Evolutionary conservation across 148 eudicot genomes (phyloP).

Genomic region (Camellia japonica): DNA sequence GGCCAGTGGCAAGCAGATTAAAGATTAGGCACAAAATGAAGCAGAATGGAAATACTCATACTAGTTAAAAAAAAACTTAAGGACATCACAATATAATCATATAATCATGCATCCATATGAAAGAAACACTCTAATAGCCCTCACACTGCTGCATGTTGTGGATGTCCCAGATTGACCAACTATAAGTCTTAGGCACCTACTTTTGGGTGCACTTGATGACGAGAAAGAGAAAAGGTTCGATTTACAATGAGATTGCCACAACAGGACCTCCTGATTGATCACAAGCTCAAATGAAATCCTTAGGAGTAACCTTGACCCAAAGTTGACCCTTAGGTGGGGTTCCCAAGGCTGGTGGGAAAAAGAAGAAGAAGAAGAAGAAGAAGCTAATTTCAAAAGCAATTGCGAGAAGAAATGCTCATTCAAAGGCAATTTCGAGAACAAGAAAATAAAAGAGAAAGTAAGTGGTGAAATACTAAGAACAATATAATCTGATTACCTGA

Average conservation of each 20-base stretch:
- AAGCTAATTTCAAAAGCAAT: background rate
- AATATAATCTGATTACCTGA: slow-evolving; percentile 48
- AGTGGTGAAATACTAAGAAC: background rate
- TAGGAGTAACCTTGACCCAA: no score
- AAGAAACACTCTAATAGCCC: background rate
- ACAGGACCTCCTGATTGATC: no score
- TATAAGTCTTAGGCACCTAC: no score
- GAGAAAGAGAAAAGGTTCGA: no score
- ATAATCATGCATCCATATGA: background rate
- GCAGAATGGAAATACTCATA: slow-evolving; percentile 4
- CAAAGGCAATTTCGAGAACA: background rate
- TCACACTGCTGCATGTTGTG: background rate
- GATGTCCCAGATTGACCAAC: no score
- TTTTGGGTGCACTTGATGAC: no score
- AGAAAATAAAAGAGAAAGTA: background rate
- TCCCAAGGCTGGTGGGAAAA: background rate
- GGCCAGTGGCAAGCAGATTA: slow-evolving; percentile 7
- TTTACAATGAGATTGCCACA: no score
- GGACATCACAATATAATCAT: background rate
- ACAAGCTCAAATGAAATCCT: no score
- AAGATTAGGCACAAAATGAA: background rate
- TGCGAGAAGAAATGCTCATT: background rate
- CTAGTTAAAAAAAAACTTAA: background rate
- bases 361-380: background rate
- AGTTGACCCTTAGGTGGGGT: no score